Evolutionary conservation across 345 rosid genomes (phyloP), one percentile per base, ranked within the genome.

Genomic region (Euphorbia lathyris): DNA sequence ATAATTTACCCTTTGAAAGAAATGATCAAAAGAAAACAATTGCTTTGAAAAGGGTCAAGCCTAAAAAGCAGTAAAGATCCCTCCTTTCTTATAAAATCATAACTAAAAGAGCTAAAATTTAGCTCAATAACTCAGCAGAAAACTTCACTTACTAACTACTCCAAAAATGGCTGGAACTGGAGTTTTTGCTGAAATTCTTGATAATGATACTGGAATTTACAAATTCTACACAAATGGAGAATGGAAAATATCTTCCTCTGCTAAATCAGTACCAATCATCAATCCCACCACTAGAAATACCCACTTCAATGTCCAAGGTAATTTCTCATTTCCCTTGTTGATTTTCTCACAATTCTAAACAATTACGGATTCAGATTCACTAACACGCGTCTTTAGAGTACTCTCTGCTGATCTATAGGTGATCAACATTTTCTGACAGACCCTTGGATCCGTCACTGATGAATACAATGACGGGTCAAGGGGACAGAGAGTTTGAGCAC

Each of bases 281-380:
- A 94, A 94, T 72, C 98, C 97, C 0, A 67, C 93, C 1, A 94
- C 93, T 0, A 84, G 90, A 58, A 94, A 87, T 66, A 86, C 90
- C 43, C 93, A 88, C 73, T 94, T 83, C 88, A 90, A 82, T 78
- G 97, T 94, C 77, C 96, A 91, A 90, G 98, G 98, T 94, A 72
- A 1, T 0, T 3, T 7, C 51, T 40, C 40, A 23, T 36, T n/a
- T n/a, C n/a, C n/a, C n/a, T n/a, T n/a, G n/a, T n/a, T n/a, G n/a
- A n/a, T n/a, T n/a, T n/a, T n/a, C n/a, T n/a, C n/a, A n/a, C n/a
- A n/a, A n/a, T n/a, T n/a, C n/a, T n/a, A n/a, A n/a, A n/a, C n/a
- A n/a, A n/a, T n/a, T n/a, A n/a, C n/a, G n/a, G n/a, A n/a, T n/a
- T n/a, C n/a, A n/a, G n/a, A n/a, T n/a, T n/a, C n/a, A n/a, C n/a